These are phyloP conservation scores for Globisporangium cederbergense DNA, from an alignment of 352 stramenopile species.

Conservation along the genomic window DNA sequence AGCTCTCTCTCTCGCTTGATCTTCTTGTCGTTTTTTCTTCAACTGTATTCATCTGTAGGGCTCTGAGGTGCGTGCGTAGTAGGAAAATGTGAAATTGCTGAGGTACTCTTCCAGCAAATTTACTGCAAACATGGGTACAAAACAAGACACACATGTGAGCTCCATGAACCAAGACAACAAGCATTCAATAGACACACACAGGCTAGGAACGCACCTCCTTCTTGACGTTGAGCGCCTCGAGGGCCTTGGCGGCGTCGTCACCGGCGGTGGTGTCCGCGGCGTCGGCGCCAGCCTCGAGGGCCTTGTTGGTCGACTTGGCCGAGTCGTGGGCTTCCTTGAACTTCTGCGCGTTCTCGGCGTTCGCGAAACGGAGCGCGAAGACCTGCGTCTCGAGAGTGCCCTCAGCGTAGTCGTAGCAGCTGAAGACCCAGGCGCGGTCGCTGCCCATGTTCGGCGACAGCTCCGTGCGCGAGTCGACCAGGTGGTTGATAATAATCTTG, in stretches of 20 bases:
- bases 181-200: not conserved
- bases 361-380: constrained; percentile 93
- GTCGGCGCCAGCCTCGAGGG: constrained; percentile 91
- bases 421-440: constrained; percentile 98
- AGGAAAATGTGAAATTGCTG: constrained; percentile 13
- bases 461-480: constrained; percentile 95
- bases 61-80: constrained; percentile 5
- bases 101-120: constrained; percentile 12
- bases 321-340: constrained; percentile 96
- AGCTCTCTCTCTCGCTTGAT: not conserved
- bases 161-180: not conserved
- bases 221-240: constrained; percentile 89
- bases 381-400: constrained; percentile 90
- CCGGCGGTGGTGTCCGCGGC: constrained; percentile 88
- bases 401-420: constrained; percentile 97
- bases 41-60: constrained; percentile 20
- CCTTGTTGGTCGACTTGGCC: constrained; percentile 94
- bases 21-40: constrained; percentile 7
- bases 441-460: constrained; percentile 95
- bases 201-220: constrained; percentile 46
- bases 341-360: constrained; percentile 94
- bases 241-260: constrained; percentile 91
- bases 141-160: constrained; percentile 5
- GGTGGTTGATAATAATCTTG: constrained; percentile 98
- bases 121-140: constrained; percentile 12